These are phyloP conservation scores for Boletus sensibilis DNA, from an alignment of 768 basidiomycete species.

Conservation along the genomic window DNA sequence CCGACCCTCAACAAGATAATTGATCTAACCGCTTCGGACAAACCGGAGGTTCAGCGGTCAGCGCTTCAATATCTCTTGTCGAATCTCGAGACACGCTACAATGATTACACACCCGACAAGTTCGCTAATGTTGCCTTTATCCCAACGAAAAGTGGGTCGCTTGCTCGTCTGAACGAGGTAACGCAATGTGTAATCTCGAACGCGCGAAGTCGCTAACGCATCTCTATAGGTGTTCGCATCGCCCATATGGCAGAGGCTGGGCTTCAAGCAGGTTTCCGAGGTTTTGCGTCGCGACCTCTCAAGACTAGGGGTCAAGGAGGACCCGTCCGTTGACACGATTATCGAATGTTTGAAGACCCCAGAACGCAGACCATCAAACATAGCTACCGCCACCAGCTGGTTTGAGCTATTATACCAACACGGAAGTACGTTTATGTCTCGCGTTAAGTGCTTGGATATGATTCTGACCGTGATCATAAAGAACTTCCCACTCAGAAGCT, in stretches of 20 bases:
- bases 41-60: background rate
- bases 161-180: conserved; percentile 12
- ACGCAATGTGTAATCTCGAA: background rate
- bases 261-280: conserved; percentile 5
- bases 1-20: conserved; percentile 10
- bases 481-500: conserved; percentile 5
- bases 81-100: conserved; percentile 8
- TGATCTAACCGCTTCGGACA: conserved; percentile 3
- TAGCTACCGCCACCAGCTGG: background rate
- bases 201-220: background rate
- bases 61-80: conserved; percentile 13
- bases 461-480: background rate
- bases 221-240: conserved; percentile 10
- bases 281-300: conserved; percentile 2
- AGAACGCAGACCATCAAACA: background rate
- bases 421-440: conserved; percentile 5
- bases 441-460: background rate
- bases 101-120: conserved; percentile 9
- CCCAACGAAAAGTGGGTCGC: conserved; percentile 6
- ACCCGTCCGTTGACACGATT: background rate
- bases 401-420: conserved; percentile 7
- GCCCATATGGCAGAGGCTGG: conserved; percentile 5
- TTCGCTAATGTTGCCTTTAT: conserved; percentile 12
- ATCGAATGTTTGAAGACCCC: background rate
- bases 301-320: conserved; percentile 12